Percentiles rank a stretch among this genome's conserved stretches.
These are phyloP conservation scores for Lenwebbia sp. DNA, from an alignment of 345 rosid genomes.

Conservation along the genomic window DNA sequence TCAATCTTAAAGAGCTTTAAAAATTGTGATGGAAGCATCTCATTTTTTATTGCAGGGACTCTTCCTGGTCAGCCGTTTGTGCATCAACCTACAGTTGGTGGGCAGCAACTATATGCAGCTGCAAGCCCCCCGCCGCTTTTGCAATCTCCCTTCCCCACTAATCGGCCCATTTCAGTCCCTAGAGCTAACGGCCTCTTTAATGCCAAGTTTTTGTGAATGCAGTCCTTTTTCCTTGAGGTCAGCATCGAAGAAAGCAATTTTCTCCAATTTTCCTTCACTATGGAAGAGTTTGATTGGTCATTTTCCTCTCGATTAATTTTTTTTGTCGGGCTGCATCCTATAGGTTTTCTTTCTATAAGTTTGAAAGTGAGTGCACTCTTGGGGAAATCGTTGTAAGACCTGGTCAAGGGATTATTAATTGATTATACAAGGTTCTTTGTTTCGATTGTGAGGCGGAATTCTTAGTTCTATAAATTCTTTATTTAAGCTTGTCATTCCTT, in stretches of 20 bases:
- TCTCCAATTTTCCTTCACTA: background rate
- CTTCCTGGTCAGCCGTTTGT: conserved; percentile 1
- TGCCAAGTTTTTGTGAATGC: conserved; percentile 2
- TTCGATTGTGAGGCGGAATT: background rate
- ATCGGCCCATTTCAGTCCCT: background rate
- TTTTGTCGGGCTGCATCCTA: background rate
- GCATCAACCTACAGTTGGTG: conserved; percentile 2
- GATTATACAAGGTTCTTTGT: background rate
- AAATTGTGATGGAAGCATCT: background rate
- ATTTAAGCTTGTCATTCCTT: background rate
- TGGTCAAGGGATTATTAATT: background rate
- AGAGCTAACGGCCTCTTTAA: conserved; percentile 3
- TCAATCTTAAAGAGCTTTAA: background rate
- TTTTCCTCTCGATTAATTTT: background rate
- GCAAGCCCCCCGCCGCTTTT: conserved; percentile 1
- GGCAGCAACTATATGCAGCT: conserved; percentile 2
- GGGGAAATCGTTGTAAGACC: background rate
- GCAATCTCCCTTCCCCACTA: conserved; percentile 6
- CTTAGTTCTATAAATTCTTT: background rate
- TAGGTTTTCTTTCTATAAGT: background rate
- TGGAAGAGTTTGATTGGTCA: background rate
- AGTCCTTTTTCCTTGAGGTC: background rate
- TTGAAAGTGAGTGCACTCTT: background rate
- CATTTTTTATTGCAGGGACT: conserved; percentile 1
- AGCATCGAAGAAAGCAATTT: background rate